phyloP scores from a whole-genome alignment of 2,329 filamentous ascomycete genomes.

The Calonectria hawksworthii region DNA sequence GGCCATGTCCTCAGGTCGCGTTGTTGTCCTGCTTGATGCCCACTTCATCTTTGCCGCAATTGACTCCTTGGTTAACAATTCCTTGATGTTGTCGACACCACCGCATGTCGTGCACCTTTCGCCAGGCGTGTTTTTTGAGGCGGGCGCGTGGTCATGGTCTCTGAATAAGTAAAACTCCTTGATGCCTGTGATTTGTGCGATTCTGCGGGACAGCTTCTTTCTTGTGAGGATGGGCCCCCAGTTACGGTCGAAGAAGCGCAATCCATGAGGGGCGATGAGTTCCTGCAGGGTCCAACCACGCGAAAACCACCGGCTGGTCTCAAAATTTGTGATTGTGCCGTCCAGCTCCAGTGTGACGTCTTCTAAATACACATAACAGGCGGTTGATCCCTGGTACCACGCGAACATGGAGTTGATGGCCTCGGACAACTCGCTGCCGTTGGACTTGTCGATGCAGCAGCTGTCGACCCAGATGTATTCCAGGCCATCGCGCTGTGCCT shows the following conservation, averaged over 20 bases:
- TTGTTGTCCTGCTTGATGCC: slow-evolving; percentile 7
- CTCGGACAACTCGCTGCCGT: background rate
- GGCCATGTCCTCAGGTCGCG: slow-evolving; percentile 16
- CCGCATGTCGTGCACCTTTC: background rate
- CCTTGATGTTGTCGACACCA: background rate
- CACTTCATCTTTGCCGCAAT: slow-evolving; percentile 11
- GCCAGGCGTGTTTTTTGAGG: background rate
- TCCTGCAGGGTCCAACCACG: background rate
- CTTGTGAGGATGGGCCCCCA: background rate
- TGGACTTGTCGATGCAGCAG: slow-evolving; percentile 4
- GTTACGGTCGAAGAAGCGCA: background rate
- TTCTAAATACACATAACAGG: background rate
- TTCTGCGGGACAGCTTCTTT: background rate
- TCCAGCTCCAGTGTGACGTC: background rate
- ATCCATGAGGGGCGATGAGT: background rate
- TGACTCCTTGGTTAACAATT: background rate
- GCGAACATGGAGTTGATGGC: slow-evolving; percentile 1
- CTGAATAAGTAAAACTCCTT: background rate
- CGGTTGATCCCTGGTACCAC: background rate
- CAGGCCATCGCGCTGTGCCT: background rate
- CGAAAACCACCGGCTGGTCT: background rate
- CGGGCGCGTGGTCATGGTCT: background rate
- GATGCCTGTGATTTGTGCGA: background rate
- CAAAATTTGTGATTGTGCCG: background rate
- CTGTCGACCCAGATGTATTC: background rate